Evolutionary conservation across 306 rosid species (phyloP).

Genomic region (Canavalia gladiata): DNA sequence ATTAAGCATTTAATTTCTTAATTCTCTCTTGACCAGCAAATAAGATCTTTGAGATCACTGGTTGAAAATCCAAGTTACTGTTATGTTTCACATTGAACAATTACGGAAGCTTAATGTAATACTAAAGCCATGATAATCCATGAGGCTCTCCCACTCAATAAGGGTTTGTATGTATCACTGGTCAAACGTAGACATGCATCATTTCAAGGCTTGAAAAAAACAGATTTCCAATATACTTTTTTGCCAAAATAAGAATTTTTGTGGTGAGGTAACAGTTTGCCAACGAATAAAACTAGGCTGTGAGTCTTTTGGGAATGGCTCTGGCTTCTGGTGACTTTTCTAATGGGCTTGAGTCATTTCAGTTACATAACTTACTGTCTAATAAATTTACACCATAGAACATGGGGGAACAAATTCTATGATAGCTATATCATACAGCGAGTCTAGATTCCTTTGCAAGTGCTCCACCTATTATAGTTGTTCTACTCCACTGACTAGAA

Average conservation of each 20-base stretch:
- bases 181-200: not conserved
- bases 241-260: not conserved
- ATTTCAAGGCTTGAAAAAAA: not conserved
- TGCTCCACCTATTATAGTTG: conserved; percentile 36
- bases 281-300: not conserved
- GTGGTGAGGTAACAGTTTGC: not conserved
- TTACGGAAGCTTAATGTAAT: not conserved
- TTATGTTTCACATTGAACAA: not conserved
- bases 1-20: not conserved
- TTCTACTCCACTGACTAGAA: conserved; percentile 14
- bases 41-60: not conserved
- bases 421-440: conserved; percentile 28
- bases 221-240: not conserved
- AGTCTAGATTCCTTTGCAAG: conserved; percentile 29
- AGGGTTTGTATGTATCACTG: not conserved
- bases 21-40: not conserved
- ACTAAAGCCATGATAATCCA: not conserved
- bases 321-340: too few species aligned
- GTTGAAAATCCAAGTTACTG: not conserved
- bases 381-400: conserved; percentile 25
- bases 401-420: conserved; percentile 36
- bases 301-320: not conserved
- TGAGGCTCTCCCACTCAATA: not conserved
- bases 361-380: conserved; percentile 9
- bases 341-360: conserved; percentile 18